These are phyloP conservation scores for Coemansia umbellata DNA, from an alignment of 192 early-diverging fungal species.

Conservation along the genomic window DNA sequence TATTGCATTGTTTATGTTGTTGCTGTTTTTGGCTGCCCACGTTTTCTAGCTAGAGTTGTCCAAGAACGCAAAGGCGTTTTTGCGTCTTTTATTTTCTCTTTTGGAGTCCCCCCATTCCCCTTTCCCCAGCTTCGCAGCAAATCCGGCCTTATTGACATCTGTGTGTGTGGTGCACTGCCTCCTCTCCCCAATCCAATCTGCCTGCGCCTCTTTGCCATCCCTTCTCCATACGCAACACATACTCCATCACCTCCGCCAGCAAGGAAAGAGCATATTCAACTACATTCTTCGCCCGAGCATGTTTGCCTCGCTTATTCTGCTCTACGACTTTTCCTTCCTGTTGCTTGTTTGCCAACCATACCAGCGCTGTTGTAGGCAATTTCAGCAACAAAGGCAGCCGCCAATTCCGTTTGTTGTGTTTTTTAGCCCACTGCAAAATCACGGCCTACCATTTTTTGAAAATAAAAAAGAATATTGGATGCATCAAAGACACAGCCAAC, in stretches of 20 bases:
- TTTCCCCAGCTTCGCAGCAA: background rate
- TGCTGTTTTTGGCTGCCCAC: background rate
- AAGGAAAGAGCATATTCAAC: no score
- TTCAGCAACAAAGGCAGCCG: no score
- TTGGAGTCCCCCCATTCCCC: background rate
- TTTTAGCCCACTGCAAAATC: no score
- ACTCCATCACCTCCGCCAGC: background rate
- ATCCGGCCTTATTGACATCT: background rate
- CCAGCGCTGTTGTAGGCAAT: no score
- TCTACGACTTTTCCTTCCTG: no score
- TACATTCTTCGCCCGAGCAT: no score
- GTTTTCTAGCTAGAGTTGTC: conserved; percentile 1
- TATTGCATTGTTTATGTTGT: background rate
- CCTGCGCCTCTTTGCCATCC: background rate
- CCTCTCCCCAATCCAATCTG: background rate
- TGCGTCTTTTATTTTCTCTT: background rate
- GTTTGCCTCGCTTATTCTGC: no score
- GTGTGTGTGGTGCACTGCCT: background rate
- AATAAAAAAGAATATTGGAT: background rate
- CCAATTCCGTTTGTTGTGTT: no score
- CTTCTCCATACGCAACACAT: no score
- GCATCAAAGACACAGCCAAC: background rate
- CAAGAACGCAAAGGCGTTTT: no score
- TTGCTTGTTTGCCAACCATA: no score
- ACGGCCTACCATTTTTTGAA: background rate